Evolutionary conservation across 2,329 filamentous ascomycete genomes (phyloP).

Genomic region (Escovopsis weberi): DNA sequence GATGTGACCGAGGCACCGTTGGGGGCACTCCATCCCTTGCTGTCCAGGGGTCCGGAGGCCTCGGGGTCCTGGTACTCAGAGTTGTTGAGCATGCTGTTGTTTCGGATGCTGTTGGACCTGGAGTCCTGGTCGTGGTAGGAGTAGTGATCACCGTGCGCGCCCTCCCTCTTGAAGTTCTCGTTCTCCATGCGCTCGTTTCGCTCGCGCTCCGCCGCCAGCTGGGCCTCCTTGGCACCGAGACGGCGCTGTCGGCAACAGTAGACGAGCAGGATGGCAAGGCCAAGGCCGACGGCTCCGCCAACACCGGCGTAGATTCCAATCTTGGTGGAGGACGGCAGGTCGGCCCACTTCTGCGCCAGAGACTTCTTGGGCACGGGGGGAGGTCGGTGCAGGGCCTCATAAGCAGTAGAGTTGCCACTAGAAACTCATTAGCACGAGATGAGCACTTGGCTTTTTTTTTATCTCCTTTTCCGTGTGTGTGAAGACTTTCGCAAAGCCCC

Average conservation of each 20-base stretch:
- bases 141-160: constrained; percentile 29
- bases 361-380: constrained; percentile 23
- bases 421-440: constrained; percentile 8
- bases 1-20: constrained; percentile 3
- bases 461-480: too few relatives aligned
- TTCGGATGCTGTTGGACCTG: constrained; percentile 3
- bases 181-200: constrained; percentile 36
- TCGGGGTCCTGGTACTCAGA: constrained; percentile 9
- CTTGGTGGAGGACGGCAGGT: constrained; percentile 34
- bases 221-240: constrained; percentile 36
- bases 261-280: constrained; percentile 28
- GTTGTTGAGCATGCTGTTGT: constrained; percentile 4
- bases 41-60: constrained; percentile 7
- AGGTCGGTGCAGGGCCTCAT: constrained; percentile 24
- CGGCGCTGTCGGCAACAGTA: constrained; percentile 43
- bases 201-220: constrained; percentile 26
- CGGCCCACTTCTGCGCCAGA: constrained; percentile 38
- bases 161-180: constrained; percentile 32
- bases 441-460: background rate
- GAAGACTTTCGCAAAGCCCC: too few relatives aligned
- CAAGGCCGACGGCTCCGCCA: constrained; percentile 27
- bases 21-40: constrained; percentile 5
- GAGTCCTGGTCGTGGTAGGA: constrained; percentile 11
- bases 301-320: constrained; percentile 36
- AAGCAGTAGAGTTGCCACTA: constrained; percentile 44